A percentile compares a stretch with the other conserved stretches of the same genome.
Conservation (phyloP, 78 protist species). For the Speleostelium caveatum region DNA sequence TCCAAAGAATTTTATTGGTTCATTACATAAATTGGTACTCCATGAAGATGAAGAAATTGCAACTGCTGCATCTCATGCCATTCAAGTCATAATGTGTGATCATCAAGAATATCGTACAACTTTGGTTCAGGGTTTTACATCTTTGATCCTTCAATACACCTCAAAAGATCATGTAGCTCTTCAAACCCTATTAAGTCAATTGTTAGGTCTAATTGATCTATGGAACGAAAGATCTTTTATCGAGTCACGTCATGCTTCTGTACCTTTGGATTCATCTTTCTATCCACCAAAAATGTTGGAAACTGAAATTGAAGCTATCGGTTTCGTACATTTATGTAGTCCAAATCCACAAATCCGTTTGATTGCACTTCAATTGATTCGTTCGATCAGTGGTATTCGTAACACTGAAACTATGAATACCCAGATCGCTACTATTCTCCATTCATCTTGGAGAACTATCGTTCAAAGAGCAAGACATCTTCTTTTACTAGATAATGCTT, state of each 20-base stretch:
- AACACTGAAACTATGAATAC: conserved; percentile 48
- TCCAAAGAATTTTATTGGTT: conserved; percentile 34
- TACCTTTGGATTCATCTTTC: conserved; percentile 42
- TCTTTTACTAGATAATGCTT: conserved; percentile 39
- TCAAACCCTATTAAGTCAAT: conserved; percentile 35
- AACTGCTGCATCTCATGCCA: conserved; percentile 62
- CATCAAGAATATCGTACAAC: conserved; percentile 50
- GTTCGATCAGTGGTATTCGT: conserved; percentile 50
- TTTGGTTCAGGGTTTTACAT: conserved; percentile 58
- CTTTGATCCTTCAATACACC: conserved; percentile 49
- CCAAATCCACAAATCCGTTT: conserved; percentile 55
- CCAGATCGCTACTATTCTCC: conserved; percentile 53
- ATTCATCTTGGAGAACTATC: conserved; percentile 36
- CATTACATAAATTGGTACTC: conserved; percentile 34
- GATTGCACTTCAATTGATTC: conserved; percentile 14
- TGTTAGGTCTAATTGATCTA: conserved; percentile 59
- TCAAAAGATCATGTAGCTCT: conserved; percentile 54
- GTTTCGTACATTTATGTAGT: conserved; percentile 33
- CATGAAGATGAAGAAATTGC: conserved; percentile 73
- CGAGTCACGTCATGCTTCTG: conserved; percentile 61
- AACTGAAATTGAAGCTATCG: conserved; percentile 68
- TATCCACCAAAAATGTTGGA: conserved; percentile 74
- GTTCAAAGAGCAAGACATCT: conserved; percentile 59
- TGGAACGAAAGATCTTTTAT: conserved; percentile 76
- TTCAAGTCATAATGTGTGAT: conserved; percentile 73